These are phyloP conservation scores for Gossypium raimondii DNA, from an alignment of 345 rosid species.

Conservation along the genomic window DNA sequence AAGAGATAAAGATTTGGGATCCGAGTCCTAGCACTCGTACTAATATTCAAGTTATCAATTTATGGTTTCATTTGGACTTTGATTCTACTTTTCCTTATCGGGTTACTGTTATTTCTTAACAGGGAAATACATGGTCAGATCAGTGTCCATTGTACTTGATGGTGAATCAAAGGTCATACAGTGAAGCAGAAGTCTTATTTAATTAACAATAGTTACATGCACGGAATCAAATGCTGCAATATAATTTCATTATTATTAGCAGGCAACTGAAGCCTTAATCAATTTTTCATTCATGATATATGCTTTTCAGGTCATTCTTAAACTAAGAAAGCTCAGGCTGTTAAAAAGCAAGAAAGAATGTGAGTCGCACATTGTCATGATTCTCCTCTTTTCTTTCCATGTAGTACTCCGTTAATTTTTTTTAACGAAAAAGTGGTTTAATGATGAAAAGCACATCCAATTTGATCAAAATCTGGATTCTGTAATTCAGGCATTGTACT, in stretches of 20 bases:
- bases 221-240: not conserved
- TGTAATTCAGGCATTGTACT: slow-evolving; percentile 47
- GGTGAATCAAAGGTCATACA: slow-evolving; percentile 57
- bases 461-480: slow-evolving; percentile 6
- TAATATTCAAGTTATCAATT: too few relatives aligned
- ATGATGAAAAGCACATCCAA: not conserved
- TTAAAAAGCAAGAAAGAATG: slow-evolving; percentile 69
- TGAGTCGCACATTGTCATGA: slow-evolving; percentile 25
- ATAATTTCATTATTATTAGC: not conserved
- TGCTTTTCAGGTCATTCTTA: slow-evolving; percentile 59
- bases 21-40: too few relatives aligned
- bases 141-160: slow-evolving; percentile 54
- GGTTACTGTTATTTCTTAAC: slow-evolving; percentile 18
- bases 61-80: not conserved
- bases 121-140: slow-evolving; percentile 66
- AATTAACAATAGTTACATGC: not conserved
- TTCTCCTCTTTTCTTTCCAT: not conserved
- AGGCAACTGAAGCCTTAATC: not conserved
- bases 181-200: not conserved
- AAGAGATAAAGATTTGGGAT: too few relatives aligned
- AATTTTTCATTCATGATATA: not conserved
- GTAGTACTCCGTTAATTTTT: not conserved
- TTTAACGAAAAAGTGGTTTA: not conserved
- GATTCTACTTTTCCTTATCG: not conserved
- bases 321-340: slow-evolving; percentile 57